Conservation (phyloP, 2,329 filamentous ascomycete genomes). For the Fusarium agapanthi region DNA sequence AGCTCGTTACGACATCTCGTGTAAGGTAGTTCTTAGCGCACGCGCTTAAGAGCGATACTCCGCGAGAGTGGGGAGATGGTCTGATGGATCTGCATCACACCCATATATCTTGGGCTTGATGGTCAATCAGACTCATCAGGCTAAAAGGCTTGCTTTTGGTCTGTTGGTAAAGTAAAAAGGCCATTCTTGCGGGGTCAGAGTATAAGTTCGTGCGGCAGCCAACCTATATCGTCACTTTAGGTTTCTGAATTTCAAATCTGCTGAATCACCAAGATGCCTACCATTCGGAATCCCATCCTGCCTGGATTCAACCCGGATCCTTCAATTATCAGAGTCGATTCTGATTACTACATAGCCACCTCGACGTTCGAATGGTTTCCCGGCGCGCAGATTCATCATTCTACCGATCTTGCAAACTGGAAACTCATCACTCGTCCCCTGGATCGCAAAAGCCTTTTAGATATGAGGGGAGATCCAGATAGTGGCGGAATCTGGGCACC, state of each 20-base stretch:
- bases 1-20: not conserved
- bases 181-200: not conserved
- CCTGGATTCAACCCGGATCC: constrained; percentile 65
- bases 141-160: not conserved
- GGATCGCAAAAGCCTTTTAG: constrained; percentile 57
- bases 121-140: not conserved
- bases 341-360: constrained; percentile 63
- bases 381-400: constrained; percentile 63
- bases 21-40: not conserved
- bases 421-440: constrained; percentile 56
- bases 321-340: constrained; percentile 59
- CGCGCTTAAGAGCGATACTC: not conserved
- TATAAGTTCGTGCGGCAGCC: not conserved
- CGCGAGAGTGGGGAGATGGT: not conserved
- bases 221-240: not conserved
- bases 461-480: constrained; percentile 66
- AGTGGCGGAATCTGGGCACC: constrained; percentile 70
- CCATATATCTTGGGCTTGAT: not conserved
- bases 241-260: not conserved
- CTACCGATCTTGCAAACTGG: constrained; percentile 62
- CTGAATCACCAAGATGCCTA: constrained; percentile 50
- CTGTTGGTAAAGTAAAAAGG: not conserved
- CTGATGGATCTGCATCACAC: not conserved
- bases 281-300: constrained; percentile 61
- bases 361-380: constrained; percentile 65